These are phyloP conservation scores for Akanthomyces muscarius DNA, from an alignment of 2,329 filamentous ascomycete species.

Conservation along the genomic window DNA sequence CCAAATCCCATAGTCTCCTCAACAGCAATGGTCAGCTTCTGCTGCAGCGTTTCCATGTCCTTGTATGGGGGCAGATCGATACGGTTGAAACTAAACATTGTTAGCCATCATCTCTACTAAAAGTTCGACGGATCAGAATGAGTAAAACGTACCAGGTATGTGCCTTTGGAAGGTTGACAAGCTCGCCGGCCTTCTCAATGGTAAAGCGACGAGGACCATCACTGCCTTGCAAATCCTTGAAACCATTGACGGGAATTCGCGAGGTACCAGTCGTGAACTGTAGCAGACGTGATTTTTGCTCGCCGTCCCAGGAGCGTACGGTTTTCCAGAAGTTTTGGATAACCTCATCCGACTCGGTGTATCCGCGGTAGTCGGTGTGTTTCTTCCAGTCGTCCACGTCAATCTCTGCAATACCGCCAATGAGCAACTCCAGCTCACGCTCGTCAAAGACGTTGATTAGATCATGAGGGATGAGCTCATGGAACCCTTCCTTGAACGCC, in stretches of 20 bases:
- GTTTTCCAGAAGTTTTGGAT: conserved; percentile 99
- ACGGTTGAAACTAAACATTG: conserved; percentile 76
- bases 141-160: conserved; percentile 79
- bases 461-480: conserved; percentile 93
- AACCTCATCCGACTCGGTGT: conserved; percentile 95
- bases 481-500: conserved; percentile 94
- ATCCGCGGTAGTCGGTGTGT: conserved; percentile 97
- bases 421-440: conserved; percentile 90
- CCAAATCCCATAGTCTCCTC: conserved; percentile 99
- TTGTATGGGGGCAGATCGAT: conserved; percentile 94
- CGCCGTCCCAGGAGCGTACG: conserved; percentile 93
- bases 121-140: conserved; percentile 9
- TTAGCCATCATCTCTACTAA: conserved; percentile 24
- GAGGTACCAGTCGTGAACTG: conserved; percentile 98
- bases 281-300: conserved; percentile 92
- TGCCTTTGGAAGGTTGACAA: conserved; percentile 87
- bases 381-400: conserved; percentile 99
- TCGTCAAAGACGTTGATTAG: conserved; percentile 98
- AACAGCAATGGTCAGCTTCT: conserved; percentile 92
- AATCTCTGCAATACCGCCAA: conserved; percentile 99
- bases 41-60: conserved; percentile 74
- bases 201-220: conserved; percentile 94
- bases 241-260: conserved; percentile 96
- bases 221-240: conserved; percentile 97
- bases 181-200: conserved; percentile 94